These are phyloP conservation scores for Streptanthus diversifolius DNA, from an alignment of 345 rosid genomes.

Conservation along the genomic window DNA sequence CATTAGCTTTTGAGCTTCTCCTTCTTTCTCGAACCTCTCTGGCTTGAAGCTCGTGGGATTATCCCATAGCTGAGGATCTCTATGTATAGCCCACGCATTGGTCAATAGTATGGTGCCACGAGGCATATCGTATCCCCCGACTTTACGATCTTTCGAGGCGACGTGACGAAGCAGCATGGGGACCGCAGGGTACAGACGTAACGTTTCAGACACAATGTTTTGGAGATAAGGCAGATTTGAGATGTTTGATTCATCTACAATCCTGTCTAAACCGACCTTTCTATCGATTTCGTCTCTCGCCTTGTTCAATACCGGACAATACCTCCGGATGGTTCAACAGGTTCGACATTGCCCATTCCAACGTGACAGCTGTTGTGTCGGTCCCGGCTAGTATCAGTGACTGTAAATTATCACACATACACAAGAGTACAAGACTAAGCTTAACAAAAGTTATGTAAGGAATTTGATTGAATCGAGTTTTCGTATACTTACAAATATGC, in stretches of 20 bases:
- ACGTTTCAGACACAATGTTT: no score
- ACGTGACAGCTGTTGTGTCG: constrained; percentile 39
- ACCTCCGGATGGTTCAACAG: constrained; percentile 39
- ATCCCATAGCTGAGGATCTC: constrained; percentile 24
- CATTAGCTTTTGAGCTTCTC: constrained; percentile 23
- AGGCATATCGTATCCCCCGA: constrained; percentile 38
- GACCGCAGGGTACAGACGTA: no score
- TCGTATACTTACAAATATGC: constrained; percentile 14
- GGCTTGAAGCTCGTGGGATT: constrained; percentile 15
- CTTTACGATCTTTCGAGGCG: constrained; percentile 31
- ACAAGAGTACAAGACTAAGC: no score
- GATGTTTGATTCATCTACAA: constrained; percentile 39
- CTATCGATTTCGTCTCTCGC: constrained; percentile 34
- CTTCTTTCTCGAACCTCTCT: constrained; percentile 28
- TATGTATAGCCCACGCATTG: background rate
- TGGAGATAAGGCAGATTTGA: constrained; percentile 1
- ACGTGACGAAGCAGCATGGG: constrained; percentile 37
- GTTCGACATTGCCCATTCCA: constrained; percentile 52
- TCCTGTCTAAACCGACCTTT: constrained; percentile 20
- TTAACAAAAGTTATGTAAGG: no score
- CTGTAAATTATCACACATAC: no score
- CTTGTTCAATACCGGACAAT: constrained; percentile 29
- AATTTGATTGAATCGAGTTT: no score
- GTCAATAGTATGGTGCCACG: constrained; percentile 30
- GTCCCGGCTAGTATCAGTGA: constrained; percentile 17